phyloP scores from a whole-genome alignment of 2,329 filamentous ascomycete species.

The Colletotrichum chlorophyti region DNA sequence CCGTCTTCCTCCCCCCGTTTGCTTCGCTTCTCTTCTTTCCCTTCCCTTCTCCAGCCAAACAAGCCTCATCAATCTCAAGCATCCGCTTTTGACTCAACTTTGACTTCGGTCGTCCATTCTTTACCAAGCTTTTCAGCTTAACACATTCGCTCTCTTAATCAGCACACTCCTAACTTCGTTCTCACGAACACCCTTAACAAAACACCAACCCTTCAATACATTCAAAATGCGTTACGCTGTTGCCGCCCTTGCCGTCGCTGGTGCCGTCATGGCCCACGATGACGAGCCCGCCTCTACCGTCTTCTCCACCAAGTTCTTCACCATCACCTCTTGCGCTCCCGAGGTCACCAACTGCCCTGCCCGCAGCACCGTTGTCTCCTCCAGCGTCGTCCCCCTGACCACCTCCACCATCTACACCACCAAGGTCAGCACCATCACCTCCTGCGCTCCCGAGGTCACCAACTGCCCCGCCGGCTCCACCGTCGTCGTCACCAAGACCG shows the following conservation, averaged over 20 bases:
- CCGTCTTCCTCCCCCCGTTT: conserved; percentile 41
- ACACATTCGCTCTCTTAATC: conserved; percentile 38
- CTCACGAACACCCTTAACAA: conserved; percentile 37
- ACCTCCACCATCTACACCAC: conserved; percentile 63
- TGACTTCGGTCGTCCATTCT: conserved; percentile 68
- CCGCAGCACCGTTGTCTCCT: conserved; percentile 48
- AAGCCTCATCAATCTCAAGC: conserved; percentile 47
- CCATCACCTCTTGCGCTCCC: conserved; percentile 61
- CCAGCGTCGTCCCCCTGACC: conserved; percentile 41
- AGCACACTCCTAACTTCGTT: conserved; percentile 36
- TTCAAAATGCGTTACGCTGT: conserved; percentile 70
- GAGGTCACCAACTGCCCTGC: conserved; percentile 56
- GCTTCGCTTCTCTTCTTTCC: conserved; percentile 34
- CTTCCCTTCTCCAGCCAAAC: conserved; percentile 49
- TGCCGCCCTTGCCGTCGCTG: conserved; percentile 54
- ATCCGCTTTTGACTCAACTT: conserved; percentile 47
- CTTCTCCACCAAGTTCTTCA: conserved; percentile 63
- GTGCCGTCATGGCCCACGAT: conserved; percentile 46
- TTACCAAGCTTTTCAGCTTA: conserved; percentile 46
- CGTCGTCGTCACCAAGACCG: conserved; percentile 44
- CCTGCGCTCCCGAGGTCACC: conserved; percentile 65
- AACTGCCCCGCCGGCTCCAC: conserved; percentile 62
- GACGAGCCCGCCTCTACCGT: conserved; percentile 47
- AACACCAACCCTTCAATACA: conserved; percentile 32
- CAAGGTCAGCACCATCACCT: conserved; percentile 66